phyloP scores from a whole-genome alignment of 352 stramenopile genomes.

The Globisporangium rhizosaccharum region DNA sequence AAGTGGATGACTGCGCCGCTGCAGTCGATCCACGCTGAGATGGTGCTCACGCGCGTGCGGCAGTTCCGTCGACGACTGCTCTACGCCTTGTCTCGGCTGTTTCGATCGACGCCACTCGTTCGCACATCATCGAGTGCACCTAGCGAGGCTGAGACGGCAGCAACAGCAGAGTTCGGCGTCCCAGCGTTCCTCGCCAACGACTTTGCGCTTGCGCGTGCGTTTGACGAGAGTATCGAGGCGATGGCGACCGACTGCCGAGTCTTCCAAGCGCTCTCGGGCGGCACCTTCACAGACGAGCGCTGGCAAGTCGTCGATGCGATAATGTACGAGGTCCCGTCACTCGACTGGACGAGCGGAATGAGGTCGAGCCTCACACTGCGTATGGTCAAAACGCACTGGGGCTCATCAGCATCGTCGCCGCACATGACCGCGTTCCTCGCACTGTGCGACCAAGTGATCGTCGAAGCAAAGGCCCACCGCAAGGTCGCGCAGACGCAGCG shows the following conservation, averaged over 20 bases:
- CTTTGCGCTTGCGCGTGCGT: constrained; percentile 22
- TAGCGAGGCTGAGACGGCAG: too few species aligned
- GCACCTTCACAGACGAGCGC: constrained; percentile 29
- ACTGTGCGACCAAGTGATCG: constrained; percentile 46
- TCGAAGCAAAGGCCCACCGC: constrained; percentile 38
- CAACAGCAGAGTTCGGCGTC: not conserved
- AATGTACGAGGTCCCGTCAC: constrained; percentile 1
- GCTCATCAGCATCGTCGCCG: not conserved
- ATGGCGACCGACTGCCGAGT: constrained; percentile 37
- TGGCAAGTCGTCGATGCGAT: constrained; percentile 25
- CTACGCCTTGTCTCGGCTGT: constrained; percentile 30
- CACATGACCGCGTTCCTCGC: constrained; percentile 18
- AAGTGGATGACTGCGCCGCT: constrained; percentile 46
- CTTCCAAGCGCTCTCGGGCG: constrained; percentile 42
- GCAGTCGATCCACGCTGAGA: constrained; percentile 31
- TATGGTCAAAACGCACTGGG: constrained; percentile 23
- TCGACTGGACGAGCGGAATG: not conserved
- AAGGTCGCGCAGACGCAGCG: constrained; percentile 30
- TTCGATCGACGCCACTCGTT: constrained; percentile 12
- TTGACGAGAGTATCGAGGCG: constrained; percentile 37
- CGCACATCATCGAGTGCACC: not conserved
- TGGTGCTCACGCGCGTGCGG: constrained; percentile 50
- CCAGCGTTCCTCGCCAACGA: constrained; percentile 18
- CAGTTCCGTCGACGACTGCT: constrained; percentile 49
- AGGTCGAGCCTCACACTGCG: constrained; percentile 16